Evolutionary conservation across 179 eudicot species (phyloP).

Genomic region (Amaranthus tricolor): DNA sequence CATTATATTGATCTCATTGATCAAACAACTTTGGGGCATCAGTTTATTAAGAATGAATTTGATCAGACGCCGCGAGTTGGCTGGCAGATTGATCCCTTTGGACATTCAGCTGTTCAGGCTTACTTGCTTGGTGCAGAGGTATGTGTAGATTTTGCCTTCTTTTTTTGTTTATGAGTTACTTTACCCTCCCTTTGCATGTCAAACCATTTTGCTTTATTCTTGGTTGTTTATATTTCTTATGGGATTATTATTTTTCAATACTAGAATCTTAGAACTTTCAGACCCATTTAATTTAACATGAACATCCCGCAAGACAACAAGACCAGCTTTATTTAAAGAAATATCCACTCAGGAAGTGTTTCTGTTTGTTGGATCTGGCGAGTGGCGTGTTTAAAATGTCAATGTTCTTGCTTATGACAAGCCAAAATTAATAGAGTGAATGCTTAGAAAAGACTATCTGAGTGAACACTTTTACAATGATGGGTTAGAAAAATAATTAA

Average conservation of each 20-base stretch:
- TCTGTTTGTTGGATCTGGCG: no score
- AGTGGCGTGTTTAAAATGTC: no score
- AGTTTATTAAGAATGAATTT: conserved; percentile 63
- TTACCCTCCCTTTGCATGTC: background rate
- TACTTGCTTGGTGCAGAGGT: conserved; percentile 99
- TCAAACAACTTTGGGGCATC: conserved; percentile 91
- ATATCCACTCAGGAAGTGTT: background rate
- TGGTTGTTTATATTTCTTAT: conserved; percentile 10
- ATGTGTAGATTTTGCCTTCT: background rate
- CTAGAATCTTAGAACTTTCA: background rate
- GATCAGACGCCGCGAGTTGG: conserved; percentile 79
- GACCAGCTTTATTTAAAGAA: background rate
- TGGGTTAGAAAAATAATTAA: background rate
- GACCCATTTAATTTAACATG: background rate
- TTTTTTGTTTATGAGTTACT: background rate
- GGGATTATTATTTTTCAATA: background rate
- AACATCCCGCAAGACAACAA: background rate
- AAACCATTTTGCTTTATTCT: background rate
- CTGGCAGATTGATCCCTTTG: conserved; percentile 99
- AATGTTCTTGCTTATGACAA: background rate
- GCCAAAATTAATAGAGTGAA: background rate
- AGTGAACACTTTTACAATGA: background rate
- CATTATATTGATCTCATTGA: conserved; percentile 92
- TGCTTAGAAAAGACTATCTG: background rate
- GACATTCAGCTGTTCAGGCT: conserved; percentile 98